These are phyloP conservation scores for Penicillium parvum DNA, from an alignment of 495 filamentous ascomycete species.

Conservation along the genomic window DNA sequence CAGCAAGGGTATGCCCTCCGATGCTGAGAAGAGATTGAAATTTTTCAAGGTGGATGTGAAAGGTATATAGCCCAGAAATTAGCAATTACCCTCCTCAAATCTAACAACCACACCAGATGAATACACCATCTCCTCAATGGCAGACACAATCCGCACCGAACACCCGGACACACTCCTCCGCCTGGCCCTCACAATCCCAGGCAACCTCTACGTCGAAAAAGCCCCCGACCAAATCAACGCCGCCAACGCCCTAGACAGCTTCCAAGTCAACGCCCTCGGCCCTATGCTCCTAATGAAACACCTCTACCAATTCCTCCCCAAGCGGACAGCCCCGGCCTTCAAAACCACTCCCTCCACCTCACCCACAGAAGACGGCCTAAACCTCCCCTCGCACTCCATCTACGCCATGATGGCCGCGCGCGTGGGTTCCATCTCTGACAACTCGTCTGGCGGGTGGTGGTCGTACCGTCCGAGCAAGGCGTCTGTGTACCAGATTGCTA, in stretches of 20 bases:
- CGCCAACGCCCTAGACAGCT: conserved; percentile 53
- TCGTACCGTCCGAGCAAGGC: conserved; percentile 72
- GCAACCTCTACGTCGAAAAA: conserved; percentile 72
- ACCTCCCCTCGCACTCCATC: conserved; percentile 46
- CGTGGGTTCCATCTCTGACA: conserved; percentile 70
- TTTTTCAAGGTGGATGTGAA: conserved; percentile 59
- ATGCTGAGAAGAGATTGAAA: conserved; percentile 46
- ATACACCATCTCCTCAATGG: conserved; percentile 37
- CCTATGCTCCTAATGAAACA: conserved; percentile 73
- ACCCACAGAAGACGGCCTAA: conserved; percentile 4
- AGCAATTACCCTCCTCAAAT: not conserved
- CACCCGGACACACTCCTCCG: conserved; percentile 60
- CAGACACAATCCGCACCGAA: conserved; percentile 27
- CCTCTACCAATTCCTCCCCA: conserved; percentile 63
- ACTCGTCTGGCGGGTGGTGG: conserved; percentile 68
- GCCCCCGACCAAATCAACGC: conserved; percentile 58
- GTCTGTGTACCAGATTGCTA: conserved; percentile 63
- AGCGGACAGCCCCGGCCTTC: conserved; percentile 32
- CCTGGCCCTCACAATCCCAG: conserved; percentile 66
- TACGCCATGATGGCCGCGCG: conserved; percentile 71
- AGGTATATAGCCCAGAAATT: conserved; percentile 37
- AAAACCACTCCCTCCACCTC: not conserved
- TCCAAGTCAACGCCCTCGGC: conserved; percentile 66
- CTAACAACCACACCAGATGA: conserved; percentile 28
- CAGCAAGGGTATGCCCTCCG: conserved; percentile 20